phyloP scores from a whole-genome alignment of 352 stramenopile species.

The Pythium grandisporangium region DNA sequence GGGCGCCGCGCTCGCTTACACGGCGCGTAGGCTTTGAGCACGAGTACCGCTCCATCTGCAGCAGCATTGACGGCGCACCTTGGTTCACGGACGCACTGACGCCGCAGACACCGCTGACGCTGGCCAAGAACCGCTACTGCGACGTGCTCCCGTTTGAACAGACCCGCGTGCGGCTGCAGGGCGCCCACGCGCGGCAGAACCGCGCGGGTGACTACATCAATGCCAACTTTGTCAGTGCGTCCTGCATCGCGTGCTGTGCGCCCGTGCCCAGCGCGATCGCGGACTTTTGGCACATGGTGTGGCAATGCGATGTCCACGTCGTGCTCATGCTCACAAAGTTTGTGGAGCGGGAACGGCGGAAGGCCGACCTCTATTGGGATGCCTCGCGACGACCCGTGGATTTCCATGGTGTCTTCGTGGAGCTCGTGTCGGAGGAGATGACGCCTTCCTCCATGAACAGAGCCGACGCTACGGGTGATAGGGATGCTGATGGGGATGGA shows the following conservation, averaged over 20 bases:
- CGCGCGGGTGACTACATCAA: conserved; percentile 63
- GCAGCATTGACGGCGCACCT: conserved; percentile 38
- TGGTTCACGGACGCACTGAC: conserved; percentile 47
- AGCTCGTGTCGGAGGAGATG: conserved; percentile 32
- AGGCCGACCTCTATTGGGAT: conserved; percentile 75
- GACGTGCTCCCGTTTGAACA: conserved; percentile 71
- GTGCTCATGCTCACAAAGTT: conserved; percentile 88
- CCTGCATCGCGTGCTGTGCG: conserved; percentile 73
- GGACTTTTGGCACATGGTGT: conserved; percentile 84
- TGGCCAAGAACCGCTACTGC: conserved; percentile 66
- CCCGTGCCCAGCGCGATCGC: conserved; percentile 46
- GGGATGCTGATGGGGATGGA: too few species aligned
- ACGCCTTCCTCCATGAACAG: conserved; percentile 9
- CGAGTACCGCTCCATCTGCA: conserved; percentile 61
- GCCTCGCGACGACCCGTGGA: conserved; percentile 24
- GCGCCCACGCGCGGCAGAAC: conserved; percentile 1
- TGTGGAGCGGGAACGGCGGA: conserved; percentile 57
- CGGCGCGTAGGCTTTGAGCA: conserved; percentile 37
- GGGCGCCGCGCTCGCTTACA: conserved; percentile 10
- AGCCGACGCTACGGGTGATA: too few species aligned
- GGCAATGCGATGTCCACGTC: conserved; percentile 63
- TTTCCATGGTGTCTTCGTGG: conserved; percentile 41
- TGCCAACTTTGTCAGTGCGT: conserved; percentile 45
- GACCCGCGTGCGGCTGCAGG: conserved; percentile 48
- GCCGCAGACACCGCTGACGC: conserved; percentile 54